These are phyloP conservation scores for Dactylis glomerata DNA, from an alignment of 176 grass and related monocot species.

Conservation along the genomic window DNA sequence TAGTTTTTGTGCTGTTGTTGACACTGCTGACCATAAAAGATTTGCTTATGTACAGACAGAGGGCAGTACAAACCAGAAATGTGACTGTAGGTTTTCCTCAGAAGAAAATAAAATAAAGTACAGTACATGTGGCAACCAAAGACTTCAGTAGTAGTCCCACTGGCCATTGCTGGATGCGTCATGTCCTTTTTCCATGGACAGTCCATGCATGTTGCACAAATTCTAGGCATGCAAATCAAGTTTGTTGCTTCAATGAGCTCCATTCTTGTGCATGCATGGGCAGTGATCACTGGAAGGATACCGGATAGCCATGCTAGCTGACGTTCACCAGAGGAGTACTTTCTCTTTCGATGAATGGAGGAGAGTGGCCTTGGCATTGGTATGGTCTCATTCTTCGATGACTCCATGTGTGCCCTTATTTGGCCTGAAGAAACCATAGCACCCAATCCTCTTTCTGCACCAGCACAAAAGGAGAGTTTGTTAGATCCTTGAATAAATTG, in stretches of 20 bases:
- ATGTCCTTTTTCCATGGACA: background rate
- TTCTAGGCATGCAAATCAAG: background rate
- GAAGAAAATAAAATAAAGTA: background rate
- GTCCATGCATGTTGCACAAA: background rate
- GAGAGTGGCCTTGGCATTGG: background rate
- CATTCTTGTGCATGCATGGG: background rate
- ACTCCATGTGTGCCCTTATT: conserved; percentile 20
- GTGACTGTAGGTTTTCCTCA: background rate
- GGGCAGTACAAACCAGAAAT: background rate
- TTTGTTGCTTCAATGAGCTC: background rate
- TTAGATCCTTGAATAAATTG: background rate
- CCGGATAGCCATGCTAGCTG: background rate
- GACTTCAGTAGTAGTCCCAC: background rate
- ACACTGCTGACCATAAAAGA: background rate
- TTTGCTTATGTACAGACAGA: conserved; percentile 7
- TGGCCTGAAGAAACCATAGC: conserved; percentile 44
- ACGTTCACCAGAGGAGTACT: background rate
- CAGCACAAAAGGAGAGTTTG: background rate
- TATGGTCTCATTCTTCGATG: conserved; percentile 10
- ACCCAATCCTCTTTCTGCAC: conserved; percentile 41
- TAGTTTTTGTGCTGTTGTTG: background rate
- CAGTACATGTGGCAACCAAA: background rate
- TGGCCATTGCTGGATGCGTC: background rate
- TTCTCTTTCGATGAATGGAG: background rate
- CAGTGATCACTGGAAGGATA: background rate